Evolutionary conservation across 306 rosid genomes (phyloP).

Genomic region (Rosa persica): DNA sequence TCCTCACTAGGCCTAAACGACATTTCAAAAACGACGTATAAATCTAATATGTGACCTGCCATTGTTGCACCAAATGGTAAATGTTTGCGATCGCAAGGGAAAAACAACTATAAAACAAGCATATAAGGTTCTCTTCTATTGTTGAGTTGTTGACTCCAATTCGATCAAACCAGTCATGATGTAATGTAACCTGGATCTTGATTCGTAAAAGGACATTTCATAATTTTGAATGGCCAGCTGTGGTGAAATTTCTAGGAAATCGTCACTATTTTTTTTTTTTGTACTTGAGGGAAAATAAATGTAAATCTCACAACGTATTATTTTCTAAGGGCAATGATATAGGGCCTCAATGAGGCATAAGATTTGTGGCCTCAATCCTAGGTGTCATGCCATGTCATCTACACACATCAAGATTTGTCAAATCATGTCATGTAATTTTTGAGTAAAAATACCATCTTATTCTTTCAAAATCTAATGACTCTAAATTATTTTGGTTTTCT

Average conservation of each 20-base stretch:
- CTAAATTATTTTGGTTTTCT: too few relatives aligned
- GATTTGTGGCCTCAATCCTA: too few relatives aligned
- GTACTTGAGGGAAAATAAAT: too few relatives aligned
- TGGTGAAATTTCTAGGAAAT: not conserved
- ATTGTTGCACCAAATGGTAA: conserved; percentile 16
- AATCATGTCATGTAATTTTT: too few relatives aligned
- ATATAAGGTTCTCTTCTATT: conserved; percentile 5
- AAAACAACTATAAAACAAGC: conserved; percentile 23
- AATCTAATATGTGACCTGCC: conserved; percentile 21
- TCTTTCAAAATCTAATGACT: too few relatives aligned
- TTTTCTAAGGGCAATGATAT: too few relatives aligned
- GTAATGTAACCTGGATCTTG: conserved; percentile 18
- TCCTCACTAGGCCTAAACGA: not conserved
- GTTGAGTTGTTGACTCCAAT: conserved; percentile 31
- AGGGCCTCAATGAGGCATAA: too few relatives aligned
- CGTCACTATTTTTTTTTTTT: too few relatives aligned
- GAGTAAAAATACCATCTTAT: too few relatives aligned
- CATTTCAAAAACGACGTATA: conserved; percentile 6
- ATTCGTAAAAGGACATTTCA: conserved; percentile 6
- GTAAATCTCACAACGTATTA: too few relatives aligned
- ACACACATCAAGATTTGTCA: too few relatives aligned
- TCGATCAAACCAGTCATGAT: conserved; percentile 30
- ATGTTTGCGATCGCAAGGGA: conserved; percentile 2
- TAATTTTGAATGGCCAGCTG: conserved; percentile 20
- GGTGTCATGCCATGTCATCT: too few relatives aligned